phyloP scores from a whole-genome alignment of 768 basidiomycete species.

The Serendipita vermifera region DNA sequence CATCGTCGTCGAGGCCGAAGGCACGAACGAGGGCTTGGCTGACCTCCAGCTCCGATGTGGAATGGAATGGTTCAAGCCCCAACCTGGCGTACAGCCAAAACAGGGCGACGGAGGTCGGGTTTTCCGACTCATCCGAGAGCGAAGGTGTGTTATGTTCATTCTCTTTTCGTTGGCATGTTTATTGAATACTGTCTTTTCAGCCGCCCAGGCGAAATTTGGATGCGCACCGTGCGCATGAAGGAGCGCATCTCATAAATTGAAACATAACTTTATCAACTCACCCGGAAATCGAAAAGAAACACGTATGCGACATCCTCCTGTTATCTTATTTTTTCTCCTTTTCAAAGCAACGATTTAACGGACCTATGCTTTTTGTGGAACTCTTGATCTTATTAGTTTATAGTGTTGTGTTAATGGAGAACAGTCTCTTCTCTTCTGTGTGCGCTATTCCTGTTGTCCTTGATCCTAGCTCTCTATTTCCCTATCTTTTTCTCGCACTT shows the following conservation, averaged over 20 bases:
- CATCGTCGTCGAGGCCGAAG: constrained; percentile 73
- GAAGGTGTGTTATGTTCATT: constrained; percentile 38
- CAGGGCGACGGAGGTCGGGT: constrained; percentile 37
- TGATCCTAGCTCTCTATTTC: too few relatives aligned
- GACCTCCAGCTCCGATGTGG: constrained; percentile 68
- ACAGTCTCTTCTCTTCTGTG: too few relatives aligned
- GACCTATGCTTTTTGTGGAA: too few relatives aligned
- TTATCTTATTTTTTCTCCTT: too few relatives aligned
- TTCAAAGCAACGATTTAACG: too few relatives aligned
- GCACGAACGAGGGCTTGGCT: constrained; percentile 70
- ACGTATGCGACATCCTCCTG: too few relatives aligned
- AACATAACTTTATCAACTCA: neutral
- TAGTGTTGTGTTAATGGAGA: too few relatives aligned
- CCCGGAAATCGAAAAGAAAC: too few relatives aligned
- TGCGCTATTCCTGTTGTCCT: too few relatives aligned
- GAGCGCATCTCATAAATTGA: constrained; percentile 39
- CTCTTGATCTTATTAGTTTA: too few relatives aligned
- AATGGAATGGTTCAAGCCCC: constrained; percentile 43
- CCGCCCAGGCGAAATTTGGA: constrained; percentile 63
- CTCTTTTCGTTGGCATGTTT: neutral
- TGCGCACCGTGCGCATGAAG: constrained; percentile 50
- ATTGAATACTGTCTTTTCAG: constrained; percentile 25
- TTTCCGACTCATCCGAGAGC: constrained; percentile 63
- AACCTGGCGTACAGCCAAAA: constrained; percentile 34
- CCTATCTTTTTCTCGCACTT: too few relatives aligned